Evolutionary conservation across 2,329 filamentous ascomycete genomes (phyloP), one percentile per base, ranked within the genome.

Genomic region (Neofusicoccum sp.): DNA sequence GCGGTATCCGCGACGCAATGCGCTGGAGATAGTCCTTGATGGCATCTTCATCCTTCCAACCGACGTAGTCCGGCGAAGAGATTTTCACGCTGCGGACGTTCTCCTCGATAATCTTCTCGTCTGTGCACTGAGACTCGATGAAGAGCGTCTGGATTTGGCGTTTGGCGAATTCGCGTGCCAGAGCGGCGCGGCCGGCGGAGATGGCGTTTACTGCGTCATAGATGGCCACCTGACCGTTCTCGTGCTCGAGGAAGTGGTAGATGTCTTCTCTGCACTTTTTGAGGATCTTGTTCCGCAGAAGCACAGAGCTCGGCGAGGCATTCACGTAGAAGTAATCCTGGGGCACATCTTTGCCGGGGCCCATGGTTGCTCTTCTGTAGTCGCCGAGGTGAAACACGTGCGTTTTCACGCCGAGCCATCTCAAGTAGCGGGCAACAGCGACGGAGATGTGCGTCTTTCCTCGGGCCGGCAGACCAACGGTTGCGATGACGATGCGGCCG

Each of bases 361-460:
- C 93, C 67, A 98, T 87, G 14, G 94, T 96, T 36, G 93, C 93
- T 74, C 95, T 87, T 68, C 95, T 90, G 76, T 99, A 99, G 78
- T 99, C 95, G 64, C 96, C 95, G 14, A 99, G 83, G 75, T 99
- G 95, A 76, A 99, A 99, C 70, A 98, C 96, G 69, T 94, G 90
- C 37, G 95, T 98, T 81, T 99, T 99, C 64, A 99, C 95, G 66
- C 95, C 95, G 43, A 99, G 85, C 95, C 95, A 99, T 77, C 93
- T 88, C 48, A 99, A 83, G 79, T 99, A 99, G 49, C 95, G 89
- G 50, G 94, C 93, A 72, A 99, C 84, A 6, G 95, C 97, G 59
- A 99, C 95, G 64, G 93, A 97, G 59, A 97, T 96, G 73, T 99
- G 95, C 85, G 95, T 99, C 80, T 99, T 99, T 65, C 95, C 95